phyloP scores from a whole-genome alignment of 129 eudicot genomes.

The Oenanthe sinensis region DNA sequence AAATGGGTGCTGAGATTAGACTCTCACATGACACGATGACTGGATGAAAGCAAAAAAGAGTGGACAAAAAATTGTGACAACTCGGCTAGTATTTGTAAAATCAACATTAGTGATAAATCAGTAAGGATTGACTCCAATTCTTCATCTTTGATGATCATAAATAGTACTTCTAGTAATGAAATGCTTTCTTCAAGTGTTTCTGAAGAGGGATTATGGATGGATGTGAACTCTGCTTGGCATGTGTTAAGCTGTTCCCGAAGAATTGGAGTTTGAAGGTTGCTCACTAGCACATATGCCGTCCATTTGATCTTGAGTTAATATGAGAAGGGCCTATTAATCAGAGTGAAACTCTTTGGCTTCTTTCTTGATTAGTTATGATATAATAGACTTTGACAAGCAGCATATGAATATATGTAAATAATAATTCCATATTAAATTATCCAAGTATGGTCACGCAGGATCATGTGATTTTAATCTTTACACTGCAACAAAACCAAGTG shows the following conservation, averaged over 20 bases:
- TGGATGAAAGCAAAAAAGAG: conserved; percentile 35
- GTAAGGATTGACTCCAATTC: conserved; percentile 22
- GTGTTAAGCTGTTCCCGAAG: conserved; percentile 14
- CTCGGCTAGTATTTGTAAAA: not conserved
- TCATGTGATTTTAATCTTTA: too few relatives aligned
- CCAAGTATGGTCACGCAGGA: not conserved
- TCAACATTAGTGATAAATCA: conserved; percentile 6
- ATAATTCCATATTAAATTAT: not conserved
- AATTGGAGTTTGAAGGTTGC: conserved; percentile 44
- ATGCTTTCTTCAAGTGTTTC: conserved; percentile 42
- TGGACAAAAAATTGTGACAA: conserved; percentile 15
- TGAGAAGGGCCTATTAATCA: conserved; percentile 72
- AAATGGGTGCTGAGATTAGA: too few relatives aligned
- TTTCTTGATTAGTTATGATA: not conserved
- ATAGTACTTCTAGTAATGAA: conserved; percentile 10
- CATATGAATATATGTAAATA: not conserved
- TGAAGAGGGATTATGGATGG: conserved; percentile 52
- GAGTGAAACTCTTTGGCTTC: not conserved
- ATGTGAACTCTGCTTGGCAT: conserved; percentile 39
- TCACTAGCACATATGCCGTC: conserved; percentile 74
- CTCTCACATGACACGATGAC: too few relatives aligned
- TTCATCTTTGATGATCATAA: conserved; percentile 28
- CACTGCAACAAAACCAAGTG: too few relatives aligned
- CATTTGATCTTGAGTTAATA: conserved; percentile 69
- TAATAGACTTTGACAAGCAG: not conserved